A percentile compares a stretch with the other conserved stretches of the same genome.
Conservation (phyloP, 208 protist genomes). For the Trypanosoma cruzi region DNA sequence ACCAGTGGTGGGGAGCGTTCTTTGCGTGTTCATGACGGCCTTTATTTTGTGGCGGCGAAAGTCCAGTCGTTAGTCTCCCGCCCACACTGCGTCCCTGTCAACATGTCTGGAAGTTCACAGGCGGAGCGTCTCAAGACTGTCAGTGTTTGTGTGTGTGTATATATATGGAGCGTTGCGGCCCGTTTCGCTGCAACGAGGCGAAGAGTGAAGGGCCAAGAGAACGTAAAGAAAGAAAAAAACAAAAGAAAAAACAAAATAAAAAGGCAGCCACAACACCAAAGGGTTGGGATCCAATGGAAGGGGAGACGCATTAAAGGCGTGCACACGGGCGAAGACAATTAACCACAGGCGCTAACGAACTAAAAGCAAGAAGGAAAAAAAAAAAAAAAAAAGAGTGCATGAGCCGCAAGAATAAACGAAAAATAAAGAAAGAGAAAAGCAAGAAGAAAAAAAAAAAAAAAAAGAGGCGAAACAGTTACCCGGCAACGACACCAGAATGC, state of each 20-base stretch:
- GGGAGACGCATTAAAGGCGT: not conserved
- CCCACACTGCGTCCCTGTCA: not conserved
- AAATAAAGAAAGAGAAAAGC: slow-evolving; percentile 20
- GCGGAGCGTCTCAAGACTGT: not conserved
- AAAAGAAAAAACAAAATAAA: slow-evolving; percentile 5
- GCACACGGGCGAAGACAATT: not conserved
- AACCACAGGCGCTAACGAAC: not conserved
- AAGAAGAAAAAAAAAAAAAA: not conserved
- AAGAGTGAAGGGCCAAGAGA: too few species aligned
- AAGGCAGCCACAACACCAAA: too few species aligned
- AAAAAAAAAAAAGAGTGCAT: slow-evolving; percentile 18
- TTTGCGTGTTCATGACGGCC: slow-evolving; percentile 13
- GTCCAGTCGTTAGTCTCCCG: not conserved
- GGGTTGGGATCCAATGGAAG: not conserved
- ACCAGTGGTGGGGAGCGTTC: slow-evolving; percentile 21
- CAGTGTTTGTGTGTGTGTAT: too few species aligned
- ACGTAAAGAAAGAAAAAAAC: slow-evolving; percentile 10
- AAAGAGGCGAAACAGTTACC: too few species aligned
- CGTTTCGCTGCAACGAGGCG: too few species aligned
- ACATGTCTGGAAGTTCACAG: not conserved
- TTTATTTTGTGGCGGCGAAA: slow-evolving; percentile 20
- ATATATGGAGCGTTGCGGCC: too few species aligned
- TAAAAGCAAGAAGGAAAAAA: not conserved
- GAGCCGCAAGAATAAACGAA: not conserved
- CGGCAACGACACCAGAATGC: not conserved